Conservation (phyloP, 2,329 filamentous ascomycete genomes). For the Xenoacremonium recifei region DNA sequence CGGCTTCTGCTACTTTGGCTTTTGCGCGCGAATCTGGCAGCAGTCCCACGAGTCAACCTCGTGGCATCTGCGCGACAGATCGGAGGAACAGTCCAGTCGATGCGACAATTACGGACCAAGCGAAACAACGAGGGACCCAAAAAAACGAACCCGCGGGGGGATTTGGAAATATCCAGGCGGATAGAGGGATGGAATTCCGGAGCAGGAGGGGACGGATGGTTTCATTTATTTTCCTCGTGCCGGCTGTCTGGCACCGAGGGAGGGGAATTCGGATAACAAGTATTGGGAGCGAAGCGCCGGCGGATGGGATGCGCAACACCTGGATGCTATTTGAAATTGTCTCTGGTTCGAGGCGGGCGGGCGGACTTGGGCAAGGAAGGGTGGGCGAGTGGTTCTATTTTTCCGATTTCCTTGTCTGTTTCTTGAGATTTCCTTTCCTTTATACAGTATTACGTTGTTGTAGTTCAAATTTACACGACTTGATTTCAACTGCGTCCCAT, state of each 20-base stretch:
- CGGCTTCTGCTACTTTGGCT: too few relatives aligned
- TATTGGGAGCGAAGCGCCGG: constrained; percentile 8
- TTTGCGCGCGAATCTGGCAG: too few relatives aligned
- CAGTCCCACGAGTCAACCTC: too few relatives aligned
- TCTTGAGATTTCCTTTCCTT: constrained; percentile 9
- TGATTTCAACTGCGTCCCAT: not conserved
- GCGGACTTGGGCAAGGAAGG: constrained; percentile 6
- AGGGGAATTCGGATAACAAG: constrained; percentile 8
- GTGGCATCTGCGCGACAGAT: too few relatives aligned
- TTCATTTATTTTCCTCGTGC: too few relatives aligned
- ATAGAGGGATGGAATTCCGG: constrained; percentile 19
- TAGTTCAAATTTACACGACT: constrained; percentile 17
- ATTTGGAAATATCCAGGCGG: constrained; percentile 25
- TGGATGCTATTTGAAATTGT: constrained; percentile 22
- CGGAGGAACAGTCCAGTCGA: too few relatives aligned
- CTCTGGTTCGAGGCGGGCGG: constrained; percentile 12
- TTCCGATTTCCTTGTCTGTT: constrained; percentile 14
- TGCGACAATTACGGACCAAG: too few relatives aligned
- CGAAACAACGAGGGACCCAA: too few relatives aligned
- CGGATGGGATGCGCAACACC: constrained; percentile 15
- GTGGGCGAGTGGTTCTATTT: constrained; percentile 11
- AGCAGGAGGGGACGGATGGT: constrained; percentile 17
- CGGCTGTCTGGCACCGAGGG: too few relatives aligned
- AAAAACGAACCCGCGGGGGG: constrained; percentile 11
- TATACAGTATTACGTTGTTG: constrained; percentile 20